phyloP scores from a whole-genome alignment of 2,329 filamentous ascomycete genomes.

The Cytospora piceae region DNA sequence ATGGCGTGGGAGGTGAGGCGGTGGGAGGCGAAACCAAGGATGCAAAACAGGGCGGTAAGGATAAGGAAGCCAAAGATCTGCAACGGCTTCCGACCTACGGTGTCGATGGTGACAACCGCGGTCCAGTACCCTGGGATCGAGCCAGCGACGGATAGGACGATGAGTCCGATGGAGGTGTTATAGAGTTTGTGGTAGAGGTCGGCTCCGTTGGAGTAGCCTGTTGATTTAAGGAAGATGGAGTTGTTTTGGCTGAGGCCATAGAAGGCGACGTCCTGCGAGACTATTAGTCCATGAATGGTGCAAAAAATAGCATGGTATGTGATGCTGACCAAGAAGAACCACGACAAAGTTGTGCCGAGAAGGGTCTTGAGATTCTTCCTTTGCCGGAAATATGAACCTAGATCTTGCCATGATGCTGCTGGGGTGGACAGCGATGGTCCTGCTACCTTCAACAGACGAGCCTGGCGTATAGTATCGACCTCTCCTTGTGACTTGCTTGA shows the following conservation, averaged over 20 bases:
- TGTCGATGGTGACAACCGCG: slow-evolving; percentile 74
- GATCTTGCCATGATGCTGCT: slow-evolving; percentile 71
- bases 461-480: slow-evolving; percentile 52
- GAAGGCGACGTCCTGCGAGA: slow-evolving; percentile 62
- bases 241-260: slow-evolving; percentile 79
- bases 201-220: slow-evolving; percentile 68
- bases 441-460: slow-evolving; percentile 57
- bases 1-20: slow-evolving; percentile 52
- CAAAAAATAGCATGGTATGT: too few relatives aligned
- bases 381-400: slow-evolving; percentile 67
- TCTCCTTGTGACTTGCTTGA: slow-evolving; percentile 52
- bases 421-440: slow-evolving; percentile 63
- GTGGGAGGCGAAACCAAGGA: slow-evolving; percentile 65
- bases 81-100: slow-evolving; percentile 75
- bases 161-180: slow-evolving; percentile 75
- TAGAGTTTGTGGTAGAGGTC: slow-evolving; percentile 71
- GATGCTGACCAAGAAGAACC: slow-evolving; percentile 70
- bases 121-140: slow-evolving; percentile 82
- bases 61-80: slow-evolving; percentile 67
- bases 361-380: slow-evolving; percentile 74
- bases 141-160: slow-evolving; percentile 77
- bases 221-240: slow-evolving; percentile 69
- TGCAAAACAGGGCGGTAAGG: slow-evolving; percentile 63
- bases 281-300: background rate
- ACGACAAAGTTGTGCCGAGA: slow-evolving; percentile 76